Percentiles rank a stretch among this genome's conserved stretches.
Evolutionary conservation across 2,329 filamentous ascomycete species (phyloP).

Genomic region (Dactylellina haptotyla): DNA sequence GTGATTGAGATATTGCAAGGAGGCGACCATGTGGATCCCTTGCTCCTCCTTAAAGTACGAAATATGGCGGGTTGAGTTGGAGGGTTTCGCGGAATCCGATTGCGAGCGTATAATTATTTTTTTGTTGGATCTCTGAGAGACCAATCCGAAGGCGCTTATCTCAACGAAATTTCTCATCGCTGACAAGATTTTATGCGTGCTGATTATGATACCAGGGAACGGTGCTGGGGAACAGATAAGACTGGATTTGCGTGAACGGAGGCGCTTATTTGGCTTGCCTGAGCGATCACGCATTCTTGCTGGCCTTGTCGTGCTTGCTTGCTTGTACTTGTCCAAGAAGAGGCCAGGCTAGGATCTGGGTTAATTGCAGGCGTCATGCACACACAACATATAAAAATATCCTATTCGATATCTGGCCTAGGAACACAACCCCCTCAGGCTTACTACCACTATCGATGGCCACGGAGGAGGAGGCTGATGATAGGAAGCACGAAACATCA

Average conservation of each 20-base stretch:
- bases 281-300: slow-evolving; percentile 27
- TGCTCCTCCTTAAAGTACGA: slow-evolving; percentile 39
- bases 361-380: slow-evolving; percentile 49
- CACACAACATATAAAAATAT: slow-evolving; percentile 18
- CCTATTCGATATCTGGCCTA: background rate
- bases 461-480: slow-evolving; percentile 20
- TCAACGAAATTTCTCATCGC: background rate
- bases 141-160: slow-evolving; percentile 30
- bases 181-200: slow-evolving; percentile 18
- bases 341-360: slow-evolving; percentile 25
- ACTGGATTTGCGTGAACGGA: slow-evolving; percentile 11
- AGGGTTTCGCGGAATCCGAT: background rate
- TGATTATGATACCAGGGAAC: slow-evolving; percentile 23
- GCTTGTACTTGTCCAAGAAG: too few relatives aligned
- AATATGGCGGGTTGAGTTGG: slow-evolving; percentile 28
- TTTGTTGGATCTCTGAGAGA: slow-evolving; percentile 11
- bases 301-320: slow-evolving; percentile 10
- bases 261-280: slow-evolving; percentile 40
- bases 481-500: slow-evolving; percentile 10
- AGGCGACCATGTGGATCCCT: slow-evolving; percentile 45
- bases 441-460: slow-evolving; percentile 17
- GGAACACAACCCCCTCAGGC: background rate
- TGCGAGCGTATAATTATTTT: background rate
- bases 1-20: slow-evolving; percentile 24
- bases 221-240: slow-evolving; percentile 10